phyloP scores from a whole-genome alignment of 768 basidiomycete species.

The Tricholoma hemisulphureum region DNA sequence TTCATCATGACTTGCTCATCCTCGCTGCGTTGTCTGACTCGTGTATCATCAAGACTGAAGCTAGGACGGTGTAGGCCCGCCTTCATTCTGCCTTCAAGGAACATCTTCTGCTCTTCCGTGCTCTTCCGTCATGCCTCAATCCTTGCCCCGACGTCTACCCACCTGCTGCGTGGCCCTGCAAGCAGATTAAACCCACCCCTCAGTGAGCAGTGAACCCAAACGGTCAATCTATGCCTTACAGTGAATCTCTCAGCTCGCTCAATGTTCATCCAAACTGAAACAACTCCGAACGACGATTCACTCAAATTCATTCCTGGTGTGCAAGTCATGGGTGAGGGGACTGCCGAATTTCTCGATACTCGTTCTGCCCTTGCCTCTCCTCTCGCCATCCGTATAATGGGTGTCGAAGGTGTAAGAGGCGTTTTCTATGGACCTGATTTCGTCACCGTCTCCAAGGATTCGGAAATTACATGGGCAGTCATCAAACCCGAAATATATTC shows the following conservation, averaged over 20 bases:
- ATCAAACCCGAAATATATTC: conserved; percentile 97
- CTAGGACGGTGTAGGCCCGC: background rate
- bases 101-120: conserved; percentile 7
- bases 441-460: conserved; percentile 91
- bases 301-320: conserved; percentile 97
- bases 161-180: conserved; percentile 16
- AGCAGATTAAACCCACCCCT: conserved; percentile 24
- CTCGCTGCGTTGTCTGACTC: conserved; percentile 12
- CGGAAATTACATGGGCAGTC: conserved; percentile 81
- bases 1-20: conserved; percentile 13
- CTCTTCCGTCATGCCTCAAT: conserved; percentile 23
- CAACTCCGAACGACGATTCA: conserved; percentile 95
- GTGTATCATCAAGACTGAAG: conserved; percentile 5
- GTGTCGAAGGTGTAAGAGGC: conserved; percentile 83
- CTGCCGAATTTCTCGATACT: conserved; percentile 92
- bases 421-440: conserved; percentile 99
- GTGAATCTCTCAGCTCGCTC: conserved; percentile 55
- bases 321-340: conserved; percentile 82
- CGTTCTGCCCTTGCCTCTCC: conserved; percentile 86
- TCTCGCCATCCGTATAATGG: conserved; percentile 92
- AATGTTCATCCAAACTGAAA: conserved; percentile 99
- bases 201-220: conserved; percentile 29
- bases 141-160: conserved; percentile 21
- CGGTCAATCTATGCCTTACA: background rate
- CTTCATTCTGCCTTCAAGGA: conserved; percentile 1